Base-by-base conservation (phyloP, 148 eudicot genomes). In the Linanthus parryae region DNA sequence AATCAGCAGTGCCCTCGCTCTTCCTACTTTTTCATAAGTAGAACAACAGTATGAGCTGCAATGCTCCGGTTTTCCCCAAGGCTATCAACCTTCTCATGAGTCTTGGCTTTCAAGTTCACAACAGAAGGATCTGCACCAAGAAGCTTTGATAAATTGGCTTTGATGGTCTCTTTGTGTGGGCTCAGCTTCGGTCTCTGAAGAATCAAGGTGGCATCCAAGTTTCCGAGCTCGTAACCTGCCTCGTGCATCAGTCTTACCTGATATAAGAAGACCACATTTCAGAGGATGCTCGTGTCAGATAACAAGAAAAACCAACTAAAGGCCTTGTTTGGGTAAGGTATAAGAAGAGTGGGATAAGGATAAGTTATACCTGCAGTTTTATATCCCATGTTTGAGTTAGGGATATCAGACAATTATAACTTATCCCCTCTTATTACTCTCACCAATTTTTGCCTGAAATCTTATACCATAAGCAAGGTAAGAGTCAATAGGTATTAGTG, bases 61-160 rank as follows among this genome's bases (percentile, higher is more conserved):
- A 87, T 87, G 48, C 99, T 92, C 61, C 99, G 71, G 44, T 87
- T 87, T 66, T 92, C 96, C 34, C 98, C 98, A 23, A 92, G 96
- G 52, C 99, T 92, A 61, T 92, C 96, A 16, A 92, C 95, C 69
- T 88, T 92, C 61, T 88, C 96, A 31, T 92, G 99, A 34, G 96
- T 92, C 70, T 92, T 92, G 2, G 99, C 96, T 66, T 92, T 92
- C 29, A 92, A 71, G 61, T 92, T 84, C 13, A 92, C 90, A 17
- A 73, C 88, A 1, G 95, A 64, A 14, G 82, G 84, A 59, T 92
- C 95, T 8, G 88, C 91, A 31, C 99, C 96, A 20, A 88, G 94
- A 21, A 88, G 76, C 67, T 64, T 61, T 1, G 90, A 84, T 40
- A 92, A 59, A 56, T 88, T 87, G 36, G 84, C 66, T 53, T 80